These are phyloP conservation scores for Fraxinus sp. DNA, from an alignment of 305 asterid genomes.

Conservation along the genomic window DNA sequence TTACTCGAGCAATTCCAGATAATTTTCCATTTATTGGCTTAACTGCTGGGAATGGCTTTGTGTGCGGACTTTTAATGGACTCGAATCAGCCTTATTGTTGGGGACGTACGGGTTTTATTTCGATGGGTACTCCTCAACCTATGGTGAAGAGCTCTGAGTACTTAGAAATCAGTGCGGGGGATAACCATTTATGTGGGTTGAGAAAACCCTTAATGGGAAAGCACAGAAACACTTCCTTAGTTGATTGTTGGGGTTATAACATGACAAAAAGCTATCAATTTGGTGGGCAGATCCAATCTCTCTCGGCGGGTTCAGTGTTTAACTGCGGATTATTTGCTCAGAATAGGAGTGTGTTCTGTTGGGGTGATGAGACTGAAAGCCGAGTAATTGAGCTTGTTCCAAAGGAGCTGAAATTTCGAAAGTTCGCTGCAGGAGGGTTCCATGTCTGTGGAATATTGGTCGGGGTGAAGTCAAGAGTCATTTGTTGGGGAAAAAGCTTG, in stretches of 20 bases:
- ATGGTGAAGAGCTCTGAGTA: constrained; percentile 37
- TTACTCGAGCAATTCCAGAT: constrained; percentile 34
- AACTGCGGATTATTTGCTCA: constrained; percentile 42
- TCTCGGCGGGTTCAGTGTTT: constrained; percentile 47
- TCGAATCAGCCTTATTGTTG: constrained; percentile 51
- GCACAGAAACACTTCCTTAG: constrained; percentile 37
- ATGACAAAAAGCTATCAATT: constrained; percentile 37
- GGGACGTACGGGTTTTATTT: constrained; percentile 41
- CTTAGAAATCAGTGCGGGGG: constrained; percentile 47
- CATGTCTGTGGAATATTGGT: constrained; percentile 49
- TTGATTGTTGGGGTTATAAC: constrained; percentile 56
- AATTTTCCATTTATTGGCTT: constrained; percentile 39
- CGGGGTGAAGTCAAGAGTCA: constrained; percentile 31
- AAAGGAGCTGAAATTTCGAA: constrained; percentile 30
- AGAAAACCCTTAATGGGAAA: constrained; percentile 44
- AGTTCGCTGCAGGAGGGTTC: constrained; percentile 50
- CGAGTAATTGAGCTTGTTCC: constrained; percentile 38
- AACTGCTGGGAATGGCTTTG: constrained; percentile 52
- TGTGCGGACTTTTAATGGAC: constrained; percentile 44
- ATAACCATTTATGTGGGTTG: constrained; percentile 46
- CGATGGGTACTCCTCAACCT: constrained; percentile 51
- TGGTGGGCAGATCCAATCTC: constrained; percentile 40
- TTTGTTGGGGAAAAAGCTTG: constrained; percentile 51
- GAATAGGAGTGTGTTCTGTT: constrained; percentile 43
- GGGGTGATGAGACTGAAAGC: constrained; percentile 50